Conservation (phyloP, 805 yeast genomes). For the Metschnikowia rubicola region DNA sequence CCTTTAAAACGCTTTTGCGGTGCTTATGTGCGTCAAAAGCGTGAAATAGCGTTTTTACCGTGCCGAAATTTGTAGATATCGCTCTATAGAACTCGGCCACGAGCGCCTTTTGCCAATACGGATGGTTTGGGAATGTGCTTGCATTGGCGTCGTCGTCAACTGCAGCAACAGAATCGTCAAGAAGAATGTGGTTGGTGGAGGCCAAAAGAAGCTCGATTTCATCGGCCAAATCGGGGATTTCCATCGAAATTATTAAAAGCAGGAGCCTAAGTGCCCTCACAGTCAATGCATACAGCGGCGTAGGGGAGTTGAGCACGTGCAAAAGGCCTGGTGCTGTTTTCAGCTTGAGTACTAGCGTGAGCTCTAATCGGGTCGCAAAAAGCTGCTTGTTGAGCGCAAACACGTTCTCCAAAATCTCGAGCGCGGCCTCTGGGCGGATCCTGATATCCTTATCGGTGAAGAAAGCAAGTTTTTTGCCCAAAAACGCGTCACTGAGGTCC, state of each 20-base stretch:
- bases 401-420: slow-evolving; percentile 81
- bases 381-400: slow-evolving; percentile 57
- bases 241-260: slow-evolving; percentile 53
- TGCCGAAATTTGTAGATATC: slow-evolving; percentile 52
- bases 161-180: slow-evolving; percentile 51
- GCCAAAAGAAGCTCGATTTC: slow-evolving; percentile 83
- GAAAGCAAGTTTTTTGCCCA: slow-evolving; percentile 52
- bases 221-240: slow-evolving; percentile 57
- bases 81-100: slow-evolving; percentile 70
- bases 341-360: slow-evolving; percentile 62
- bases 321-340: slow-evolving; percentile 74
- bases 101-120: slow-evolving; percentile 67
- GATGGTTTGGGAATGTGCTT: not conserved
- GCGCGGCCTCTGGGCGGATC: slow-evolving; percentile 60
- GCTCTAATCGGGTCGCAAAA: slow-evolving; percentile 59
- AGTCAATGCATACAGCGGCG: slow-evolving; percentile 61
- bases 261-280: slow-evolving; percentile 76
- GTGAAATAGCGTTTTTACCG: slow-evolving; percentile 50
- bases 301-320: slow-evolving; percentile 51
- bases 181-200: slow-evolving; percentile 66
- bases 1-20: slow-evolving; percentile 58
- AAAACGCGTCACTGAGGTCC: slow-evolving; percentile 70
- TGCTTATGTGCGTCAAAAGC: slow-evolving; percentile 57
- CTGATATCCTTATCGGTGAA: slow-evolving; percentile 47
- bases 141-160: slow-evolving; percentile 4